phyloP scores from a whole-genome alignment of 768 basidiomycete species.

The Tephrocybe sp. region DNA sequence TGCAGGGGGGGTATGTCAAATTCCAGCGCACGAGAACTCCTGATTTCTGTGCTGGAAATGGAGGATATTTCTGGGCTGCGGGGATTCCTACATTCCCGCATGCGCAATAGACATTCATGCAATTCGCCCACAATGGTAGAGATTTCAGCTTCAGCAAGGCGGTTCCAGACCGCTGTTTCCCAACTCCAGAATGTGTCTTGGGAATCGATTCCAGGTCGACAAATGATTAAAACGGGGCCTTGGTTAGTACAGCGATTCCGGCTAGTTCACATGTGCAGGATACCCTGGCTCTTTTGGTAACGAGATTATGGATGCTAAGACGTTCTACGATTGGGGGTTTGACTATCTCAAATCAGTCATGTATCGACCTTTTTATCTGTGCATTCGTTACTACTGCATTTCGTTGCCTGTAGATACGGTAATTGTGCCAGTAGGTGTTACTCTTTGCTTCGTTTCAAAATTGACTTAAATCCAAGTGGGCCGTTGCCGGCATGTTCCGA shows the following conservation, averaged over 20 bases:
- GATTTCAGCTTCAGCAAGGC: too few species aligned
- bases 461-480: too few species aligned
- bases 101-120: too few species aligned
- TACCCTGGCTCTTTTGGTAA: slow-evolving; percentile 66
- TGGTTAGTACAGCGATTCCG: slow-evolving; percentile 55
- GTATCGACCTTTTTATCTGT: neutral
- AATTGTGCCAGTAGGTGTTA: slow-evolving; percentile 48
- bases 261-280: slow-evolving; percentile 65
- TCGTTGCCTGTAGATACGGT: slow-evolving; percentile 36
- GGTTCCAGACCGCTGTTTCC: too few species aligned
- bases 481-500: too few species aligned
- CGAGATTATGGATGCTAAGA: slow-evolving; percentile 51
- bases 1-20: neutral
- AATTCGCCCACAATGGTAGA: too few species aligned
- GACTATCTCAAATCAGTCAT: slow-evolving; percentile 58
- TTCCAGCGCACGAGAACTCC: neutral
- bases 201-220: too few species aligned
- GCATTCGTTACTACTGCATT: neutral
- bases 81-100: slow-evolving; percentile 9
- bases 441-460: too few species aligned
- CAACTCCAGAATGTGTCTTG: too few species aligned
- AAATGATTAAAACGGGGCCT: neutral
- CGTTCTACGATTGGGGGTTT: slow-evolving; percentile 65
- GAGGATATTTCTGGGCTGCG: slow-evolving; percentile 4
- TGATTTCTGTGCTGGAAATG: slow-evolving; percentile 2